Base-by-base conservation (phyloP, 139 green algal species). In the Astrephomene gubernaculifera region DNA sequence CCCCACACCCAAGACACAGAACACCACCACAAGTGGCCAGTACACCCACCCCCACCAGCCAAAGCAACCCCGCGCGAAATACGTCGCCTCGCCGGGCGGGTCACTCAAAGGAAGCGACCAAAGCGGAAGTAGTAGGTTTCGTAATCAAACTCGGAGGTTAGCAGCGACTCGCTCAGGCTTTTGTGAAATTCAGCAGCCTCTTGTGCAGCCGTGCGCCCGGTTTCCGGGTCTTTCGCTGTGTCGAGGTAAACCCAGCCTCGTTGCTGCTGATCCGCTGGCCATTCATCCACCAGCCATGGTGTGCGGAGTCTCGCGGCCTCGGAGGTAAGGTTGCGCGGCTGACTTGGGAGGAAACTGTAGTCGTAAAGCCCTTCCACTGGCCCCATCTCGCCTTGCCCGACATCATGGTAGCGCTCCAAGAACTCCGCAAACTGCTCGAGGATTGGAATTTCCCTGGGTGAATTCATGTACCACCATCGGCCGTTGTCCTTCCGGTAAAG, bases 241-340 rank as follows among this genome's bases (percentile, higher is more conserved):
- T 84, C 78, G n/a, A 84, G 60, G 33, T 84, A 84, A 31, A 84
- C 78, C 78, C 78, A 84, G 43, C 43, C 78, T 8, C 43, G n/a
- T 1, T 24, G 36, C 27, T 64, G 21, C 7, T 41, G 2, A 29
- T 33, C n/a, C n/a, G n/a, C 43, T 1, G 78, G 61, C 78, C 78
- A 84, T 0, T 45, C 63, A 44, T 84, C 78, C 0, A 52, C 61
- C 5, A 84, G 60, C 78, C 78, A 84, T n/a, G 69, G 52, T 7
- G 27, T 6, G 6, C 53, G 49, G 5, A n/a, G 53, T 24, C 38
- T 19, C 0, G 73, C 73, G 1, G 60, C 73, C 17, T 35, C 31
- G 21, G 52, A 22, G 33, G 44, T 39, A 12, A 80, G 31, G 41
- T 6, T 17, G 19, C 76, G 76, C 22, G 76, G 76, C 39, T 38